These are phyloP conservation scores for Baudoinia panamericana DNA, from an alignment of 495 filamentous ascomycete genomes.

Conservation along the genomic window DNA sequence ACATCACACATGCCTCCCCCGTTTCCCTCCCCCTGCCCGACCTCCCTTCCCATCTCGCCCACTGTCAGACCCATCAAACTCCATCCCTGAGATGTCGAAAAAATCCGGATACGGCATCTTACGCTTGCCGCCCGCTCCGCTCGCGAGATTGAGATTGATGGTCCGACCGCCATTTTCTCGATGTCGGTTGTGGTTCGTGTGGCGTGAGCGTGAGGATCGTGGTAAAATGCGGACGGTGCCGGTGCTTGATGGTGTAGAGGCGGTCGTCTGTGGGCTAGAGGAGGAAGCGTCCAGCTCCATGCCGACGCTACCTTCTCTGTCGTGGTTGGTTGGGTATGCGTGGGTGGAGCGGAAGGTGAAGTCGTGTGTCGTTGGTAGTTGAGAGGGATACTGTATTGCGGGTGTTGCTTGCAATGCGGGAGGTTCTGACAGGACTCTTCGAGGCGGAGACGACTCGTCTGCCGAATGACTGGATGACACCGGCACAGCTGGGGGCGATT, in stretches of 20 bases:
- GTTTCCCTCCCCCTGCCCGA: slow-evolving; percentile 46
- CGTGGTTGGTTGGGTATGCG: slow-evolving; percentile 46
- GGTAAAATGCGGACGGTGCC: slow-evolving; percentile 12
- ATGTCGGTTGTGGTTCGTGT: slow-evolving; percentile 34
- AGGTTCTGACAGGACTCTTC: slow-evolving; percentile 1
- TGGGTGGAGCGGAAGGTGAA: slow-evolving; percentile 66
- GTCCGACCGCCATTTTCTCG: slow-evolving; percentile 1
- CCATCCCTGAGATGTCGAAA: slow-evolving; percentile 60
- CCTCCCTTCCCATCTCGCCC: slow-evolving; percentile 29
- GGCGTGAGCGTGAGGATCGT: slow-evolving; percentile 36
- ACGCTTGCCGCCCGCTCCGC: slow-evolving; percentile 62
- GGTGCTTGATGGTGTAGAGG: slow-evolving; percentile 7
- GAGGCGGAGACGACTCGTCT: background rate
- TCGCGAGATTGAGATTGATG: slow-evolving; percentile 31
- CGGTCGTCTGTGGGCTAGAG: slow-evolving; percentile 20
- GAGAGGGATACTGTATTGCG: slow-evolving; percentile 23
- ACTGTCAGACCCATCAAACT: slow-evolving; percentile 49
- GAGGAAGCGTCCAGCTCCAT: slow-evolving; percentile 24
- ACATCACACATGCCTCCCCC: slow-evolving; percentile 52
- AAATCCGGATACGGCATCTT: slow-evolving; percentile 65
- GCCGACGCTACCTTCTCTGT: slow-evolving; percentile 45
- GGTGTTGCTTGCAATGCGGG: background rate
- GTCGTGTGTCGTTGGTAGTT: slow-evolving; percentile 1
- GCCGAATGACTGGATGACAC: slow-evolving; percentile 19
- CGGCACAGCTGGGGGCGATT: slow-evolving; percentile 30